phyloP scores from a whole-genome alignment of 2,329 filamentous ascomycete species.

The Colletotrichum plurivorum region DNA sequence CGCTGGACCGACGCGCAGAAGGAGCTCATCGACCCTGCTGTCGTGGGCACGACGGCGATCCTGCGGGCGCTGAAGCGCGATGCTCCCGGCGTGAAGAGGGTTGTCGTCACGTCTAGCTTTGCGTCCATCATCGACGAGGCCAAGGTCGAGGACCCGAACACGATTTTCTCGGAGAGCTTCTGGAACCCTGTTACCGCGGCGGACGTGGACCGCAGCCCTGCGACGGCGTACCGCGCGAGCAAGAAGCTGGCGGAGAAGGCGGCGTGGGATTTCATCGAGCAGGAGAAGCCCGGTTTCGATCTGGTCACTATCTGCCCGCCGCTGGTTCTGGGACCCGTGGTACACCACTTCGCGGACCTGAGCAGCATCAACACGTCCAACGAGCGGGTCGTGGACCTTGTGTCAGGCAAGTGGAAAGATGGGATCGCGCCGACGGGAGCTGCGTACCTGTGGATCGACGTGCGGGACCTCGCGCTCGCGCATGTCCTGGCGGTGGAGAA shows the following conservation, averaged over 20 bases:
- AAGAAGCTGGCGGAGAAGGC: slow-evolving; percentile 69
- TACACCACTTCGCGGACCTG: slow-evolving; percentile 40
- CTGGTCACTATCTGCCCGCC: slow-evolving; percentile 69
- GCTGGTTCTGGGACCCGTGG: slow-evolving; percentile 54
- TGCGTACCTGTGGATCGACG: slow-evolving; percentile 67
- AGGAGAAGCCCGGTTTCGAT: slow-evolving; percentile 61
- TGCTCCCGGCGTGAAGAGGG: slow-evolving; percentile 74
- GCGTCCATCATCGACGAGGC: slow-evolving; percentile 63
- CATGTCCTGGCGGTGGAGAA: slow-evolving; percentile 67
- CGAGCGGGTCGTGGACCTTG: slow-evolving; percentile 63
- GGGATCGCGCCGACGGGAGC: slow-evolving; percentile 57
- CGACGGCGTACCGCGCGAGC: slow-evolving; percentile 67
- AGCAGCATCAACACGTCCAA: slow-evolving; percentile 68
- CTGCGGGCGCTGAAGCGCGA: slow-evolving; percentile 76
- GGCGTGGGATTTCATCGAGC: slow-evolving; percentile 66
- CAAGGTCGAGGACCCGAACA: slow-evolving; percentile 53
- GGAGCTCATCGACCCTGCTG: slow-evolving; percentile 71
- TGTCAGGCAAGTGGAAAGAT: slow-evolving; percentile 65
- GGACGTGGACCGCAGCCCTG: slow-evolving; percentile 55
- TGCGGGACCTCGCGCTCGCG: slow-evolving; percentile 67
- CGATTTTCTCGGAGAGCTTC: slow-evolving; percentile 61
- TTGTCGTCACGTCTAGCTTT: slow-evolving; percentile 74
- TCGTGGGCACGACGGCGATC: slow-evolving; percentile 76
- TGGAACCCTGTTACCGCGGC: slow-evolving; percentile 69
- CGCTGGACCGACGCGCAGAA: slow-evolving; percentile 64